Percentiles rank a stretch among this genome's conserved stretches.
Conservation (phyloP, 163 green algal genomes). For the Scenedesmus sp. region DNA sequence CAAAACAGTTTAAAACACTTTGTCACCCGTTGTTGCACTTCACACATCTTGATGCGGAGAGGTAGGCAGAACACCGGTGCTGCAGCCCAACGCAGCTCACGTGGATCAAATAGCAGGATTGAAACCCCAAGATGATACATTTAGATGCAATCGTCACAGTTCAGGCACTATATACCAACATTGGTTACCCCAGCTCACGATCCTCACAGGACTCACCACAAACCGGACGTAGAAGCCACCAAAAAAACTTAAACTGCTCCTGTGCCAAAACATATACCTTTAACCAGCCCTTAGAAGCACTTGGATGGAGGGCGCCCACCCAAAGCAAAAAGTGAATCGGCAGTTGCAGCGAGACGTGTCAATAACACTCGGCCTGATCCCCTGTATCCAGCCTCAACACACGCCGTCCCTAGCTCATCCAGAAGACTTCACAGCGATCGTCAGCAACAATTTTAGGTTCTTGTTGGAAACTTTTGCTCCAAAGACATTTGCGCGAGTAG, state of each 20-base stretch:
- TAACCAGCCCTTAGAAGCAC: neutral
- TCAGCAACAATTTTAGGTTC: neutral
- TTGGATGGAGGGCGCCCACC: neutral
- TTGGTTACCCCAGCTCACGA: no score
- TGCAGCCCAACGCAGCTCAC: no score
- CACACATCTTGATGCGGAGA: no score
- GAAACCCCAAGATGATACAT: no score
- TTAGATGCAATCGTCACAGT: no score
- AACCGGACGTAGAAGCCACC: neutral
- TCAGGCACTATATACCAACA: no score
- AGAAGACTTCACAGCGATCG: neutral
- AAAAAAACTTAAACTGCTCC: neutral
- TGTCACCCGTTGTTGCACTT: no score
- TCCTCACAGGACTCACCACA: no score
- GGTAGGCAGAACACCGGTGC: no score
- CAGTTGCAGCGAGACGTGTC: slow-evolving; percentile 6
- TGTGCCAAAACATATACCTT: no score
- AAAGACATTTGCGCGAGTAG: neutral
- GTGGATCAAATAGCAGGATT: no score
- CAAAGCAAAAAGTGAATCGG: slow-evolving; percentile 13
- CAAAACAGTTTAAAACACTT: no score
- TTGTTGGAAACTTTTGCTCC: neutral
- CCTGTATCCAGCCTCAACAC: slow-evolving; percentile 6
- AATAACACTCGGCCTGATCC: neutral
- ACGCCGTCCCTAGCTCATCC: neutral